Conservation (phyloP, 345 rosid genomes). For the Aquilaria malaccensis region DNA sequence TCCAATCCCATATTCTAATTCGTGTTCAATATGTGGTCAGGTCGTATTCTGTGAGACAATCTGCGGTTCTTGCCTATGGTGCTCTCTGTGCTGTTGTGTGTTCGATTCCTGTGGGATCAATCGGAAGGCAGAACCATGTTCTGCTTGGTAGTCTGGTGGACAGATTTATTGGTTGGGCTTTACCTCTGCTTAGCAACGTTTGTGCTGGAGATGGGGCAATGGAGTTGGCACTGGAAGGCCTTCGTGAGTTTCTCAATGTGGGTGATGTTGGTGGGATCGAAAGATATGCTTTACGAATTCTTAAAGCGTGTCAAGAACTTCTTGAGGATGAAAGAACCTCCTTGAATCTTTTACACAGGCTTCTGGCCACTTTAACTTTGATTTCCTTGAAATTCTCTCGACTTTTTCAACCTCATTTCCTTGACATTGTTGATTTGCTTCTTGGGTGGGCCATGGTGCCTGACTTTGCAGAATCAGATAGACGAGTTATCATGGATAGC, state of each 20-base stretch:
- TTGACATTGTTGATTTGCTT: conserved; percentile 81
- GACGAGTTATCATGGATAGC: conserved; percentile 70
- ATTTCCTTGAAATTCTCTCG: conserved; percentile 63
- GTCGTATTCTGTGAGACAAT: conserved; percentile 63
- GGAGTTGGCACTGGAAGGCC: conserved; percentile 59
- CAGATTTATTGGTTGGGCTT: conserved; percentile 73
- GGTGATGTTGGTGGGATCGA: conserved; percentile 73
- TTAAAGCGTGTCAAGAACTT: conserved; percentile 75
- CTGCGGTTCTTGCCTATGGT: conserved; percentile 64
- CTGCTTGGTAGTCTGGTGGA: conserved; percentile 72
- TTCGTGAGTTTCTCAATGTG: conserved; percentile 68
- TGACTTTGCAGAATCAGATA: conserved; percentile 66
- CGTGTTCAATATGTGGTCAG: conserved; percentile 25
- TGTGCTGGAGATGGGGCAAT: conserved; percentile 66
- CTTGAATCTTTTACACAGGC: conserved; percentile 54
- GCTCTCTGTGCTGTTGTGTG: conserved; percentile 72
- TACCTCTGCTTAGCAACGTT: conserved; percentile 68
- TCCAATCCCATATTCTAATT: conserved; percentile 2
- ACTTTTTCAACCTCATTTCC: conserved; percentile 86
- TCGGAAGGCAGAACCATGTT: conserved; percentile 75
- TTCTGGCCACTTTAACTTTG: conserved; percentile 60
- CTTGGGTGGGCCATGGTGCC: conserved; percentile 95
- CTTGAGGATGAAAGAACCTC: conserved; percentile 96
- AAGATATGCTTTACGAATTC: conserved; percentile 69
- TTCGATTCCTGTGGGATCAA: conserved; percentile 59